Evolutionary conservation across 768 basidiomycete genomes (phyloP), one percentile per base, ranked within the genome.

Genomic region (Calocybe cyanea): DNA sequence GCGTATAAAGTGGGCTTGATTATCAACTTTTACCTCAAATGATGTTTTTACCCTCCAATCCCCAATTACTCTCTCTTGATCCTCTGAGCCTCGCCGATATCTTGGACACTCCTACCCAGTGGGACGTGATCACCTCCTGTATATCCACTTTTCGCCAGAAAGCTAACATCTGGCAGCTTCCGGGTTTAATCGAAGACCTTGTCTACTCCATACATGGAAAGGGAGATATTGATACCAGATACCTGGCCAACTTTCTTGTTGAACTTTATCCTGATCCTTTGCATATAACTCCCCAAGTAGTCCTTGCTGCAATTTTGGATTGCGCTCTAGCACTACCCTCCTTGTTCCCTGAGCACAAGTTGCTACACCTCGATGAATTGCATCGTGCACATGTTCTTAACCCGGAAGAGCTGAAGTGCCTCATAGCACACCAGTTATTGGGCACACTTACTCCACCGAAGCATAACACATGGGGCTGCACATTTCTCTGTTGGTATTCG

Each of bases 151-250:
- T 42, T 18, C 38, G 33, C 24, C 11, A 48, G 17, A 48, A 41
- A 9, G 23, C 33, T 35, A n/a, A n/a, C 20, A 51, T 63, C 24
- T 47, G 44, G 36, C 31, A 54, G 4, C 52, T 67, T 14, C 62
- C 60, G 7, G 32, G 49, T 28, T 54, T 69, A 28, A 57, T 65
- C 18, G 51, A 65, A 49, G 56, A 62, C 45, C 59, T 66, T 8
- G 58, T 56, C 1, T 65, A 65, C 50, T 66, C 65, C 5, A 35
- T 65, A n/a, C 62, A 65, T 43, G 56, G 62, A 39, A 57, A 63
- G 15, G 61, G 62, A 11, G 41, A 50, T 10, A 18, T 55, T 9
- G 55, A 65, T 41, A 59, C 57, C 6, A 13, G 31, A 5, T 57
- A 53, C 38, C 48, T 62, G 21, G 47, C 49, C 21, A 25, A 45